Base-by-base conservation (phyloP, 306 rosid genomes). In the Begonia fuchsioides region DNA sequence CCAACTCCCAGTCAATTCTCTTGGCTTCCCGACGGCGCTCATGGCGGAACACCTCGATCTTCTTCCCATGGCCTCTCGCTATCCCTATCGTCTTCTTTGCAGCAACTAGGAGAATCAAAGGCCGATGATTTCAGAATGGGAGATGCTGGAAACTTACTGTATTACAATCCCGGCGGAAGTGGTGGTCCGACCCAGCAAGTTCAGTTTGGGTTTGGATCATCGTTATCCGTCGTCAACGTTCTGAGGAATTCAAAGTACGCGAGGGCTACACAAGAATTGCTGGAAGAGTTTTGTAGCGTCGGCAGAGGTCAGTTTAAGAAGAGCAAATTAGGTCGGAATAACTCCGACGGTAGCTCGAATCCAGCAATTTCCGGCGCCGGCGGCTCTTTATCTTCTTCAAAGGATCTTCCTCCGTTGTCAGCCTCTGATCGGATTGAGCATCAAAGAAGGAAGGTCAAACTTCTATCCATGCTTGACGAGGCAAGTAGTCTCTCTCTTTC, bases 391-490 rank as follows among this genome's bases (percentile, higher is more conserved):
- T 49, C 55, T 0, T 41, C 63, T 2, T 49, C 63, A 1, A 59
- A 50, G 17, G 49, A 41, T 15, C 55, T 49, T n/a, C 56, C 63
- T 6, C 44, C 63, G 15, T 43, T 59, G 47, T 59, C 63, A 1
- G 50, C 63, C 8, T n/a, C 63, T 15, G 63, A 59, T 16, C 49
- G 63, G 51, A 59, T 59, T 15, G 63, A 59, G 16, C 63, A 59
- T 49, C 63, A 59, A 8, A 32, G 63, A 49, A 59, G 63, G 20
- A 59, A 59, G 63, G 63, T 59, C 63, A 59, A 59, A 59, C 56
- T 59, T 20, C 43, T 59, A 45, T 59, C 63, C 49, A 59, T 59
- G 63, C 63, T 59, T 59, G 63, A 59, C 39, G 63, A 59, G 63
- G 63, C 18, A 58, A 11, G 56, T 47, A 58, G 17, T 58, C 49